phyloP scores from a whole-genome alignment of 306 rosid species.

The Gastrolobium villosum region DNA sequence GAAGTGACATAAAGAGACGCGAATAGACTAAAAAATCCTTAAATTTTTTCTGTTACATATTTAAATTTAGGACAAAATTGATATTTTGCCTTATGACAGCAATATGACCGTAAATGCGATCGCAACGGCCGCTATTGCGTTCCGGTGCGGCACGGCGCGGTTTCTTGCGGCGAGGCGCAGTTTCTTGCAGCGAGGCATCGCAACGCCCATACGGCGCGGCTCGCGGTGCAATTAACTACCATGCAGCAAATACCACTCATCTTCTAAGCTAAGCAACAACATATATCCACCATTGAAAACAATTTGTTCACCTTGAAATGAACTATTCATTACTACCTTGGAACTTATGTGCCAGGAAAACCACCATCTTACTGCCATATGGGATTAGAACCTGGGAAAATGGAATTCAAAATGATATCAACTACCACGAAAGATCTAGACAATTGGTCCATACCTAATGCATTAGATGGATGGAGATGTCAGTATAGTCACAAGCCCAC shows the following conservation, averaged over 20 bases:
- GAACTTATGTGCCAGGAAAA: background rate
- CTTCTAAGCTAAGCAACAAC: background rate
- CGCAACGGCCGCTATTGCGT: too few relatives aligned
- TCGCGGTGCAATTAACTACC: too few relatives aligned
- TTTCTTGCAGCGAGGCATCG: too few relatives aligned
- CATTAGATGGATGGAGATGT: conserved; percentile 46
- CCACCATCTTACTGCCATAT: background rate
- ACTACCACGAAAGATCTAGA: background rate
- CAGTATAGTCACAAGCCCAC: conserved; percentile 56
- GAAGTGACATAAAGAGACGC: too few relatives aligned
- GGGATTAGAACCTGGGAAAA: background rate
- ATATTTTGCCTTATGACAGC: too few relatives aligned
- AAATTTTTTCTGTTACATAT: too few relatives aligned
- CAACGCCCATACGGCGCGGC: too few relatives aligned
- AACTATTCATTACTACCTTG: background rate
- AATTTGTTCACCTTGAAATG: conserved; percentile 15
- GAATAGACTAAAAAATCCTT: too few relatives aligned
- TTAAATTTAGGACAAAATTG: too few relatives aligned
- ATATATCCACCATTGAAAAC: background rate
- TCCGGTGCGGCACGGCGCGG: too few relatives aligned
- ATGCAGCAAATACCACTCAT: background rate
- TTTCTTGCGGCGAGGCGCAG: too few relatives aligned
- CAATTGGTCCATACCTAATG: conserved; percentile 8
- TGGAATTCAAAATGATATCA: background rate
- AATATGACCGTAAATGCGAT: too few relatives aligned